Base-by-base conservation (phyloP, 805 yeast species). In the Metschnikowia hibisci region DNA sequence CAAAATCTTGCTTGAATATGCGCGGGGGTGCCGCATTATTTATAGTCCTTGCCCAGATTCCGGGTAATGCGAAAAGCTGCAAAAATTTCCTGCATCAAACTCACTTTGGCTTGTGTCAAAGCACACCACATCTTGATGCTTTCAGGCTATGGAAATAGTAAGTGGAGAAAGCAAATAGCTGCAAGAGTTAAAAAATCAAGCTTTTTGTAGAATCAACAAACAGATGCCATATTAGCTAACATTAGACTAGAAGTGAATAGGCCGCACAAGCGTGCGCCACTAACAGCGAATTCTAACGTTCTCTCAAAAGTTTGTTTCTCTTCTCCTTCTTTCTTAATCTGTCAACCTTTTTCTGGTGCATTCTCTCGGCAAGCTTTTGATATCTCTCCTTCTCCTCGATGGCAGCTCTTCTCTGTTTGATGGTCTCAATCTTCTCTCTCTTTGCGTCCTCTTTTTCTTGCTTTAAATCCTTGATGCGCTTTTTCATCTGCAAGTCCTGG, bases 341-440 rank as follows among this genome's bases (percentile, higher is more conserved):
- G 51, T 89, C 98, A 32, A 89, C 86, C 71, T 81, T 85, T 81
- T 89, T 90, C 33, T 84, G 84, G 61, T 88, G 91, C 96, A 91
- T 87, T 66, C 84, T 87, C 44, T 78, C 76, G 10, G 96, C 93
- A 60, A 91, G 62, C 58, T 73, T 73, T 57, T 85, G 95, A 59
- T 82, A 87, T 56, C 99, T 78, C 62, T 91, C 97, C 64, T 80
- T 80, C 64, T 91, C 99, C 45, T 77, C 96, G 71, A 84, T 84
- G 62, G 80, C 78, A 54, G 82, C 89, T 58, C 84, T 77, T 64
- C 86, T 82, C 53, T 83, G 87, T 69, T 82, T 87, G 41, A 81
- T 60, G 16, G 73, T 78, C 20, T 75, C 76, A 35, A 81, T 66
- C 50, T 75, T 74, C 20, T 67, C 74, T 50, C 75, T 71, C 56